These are phyloP conservation scores for Maudiozyma serrabonitensis DNA, from an alignment of 805 yeast genomes.

Conservation along the genomic window DNA sequence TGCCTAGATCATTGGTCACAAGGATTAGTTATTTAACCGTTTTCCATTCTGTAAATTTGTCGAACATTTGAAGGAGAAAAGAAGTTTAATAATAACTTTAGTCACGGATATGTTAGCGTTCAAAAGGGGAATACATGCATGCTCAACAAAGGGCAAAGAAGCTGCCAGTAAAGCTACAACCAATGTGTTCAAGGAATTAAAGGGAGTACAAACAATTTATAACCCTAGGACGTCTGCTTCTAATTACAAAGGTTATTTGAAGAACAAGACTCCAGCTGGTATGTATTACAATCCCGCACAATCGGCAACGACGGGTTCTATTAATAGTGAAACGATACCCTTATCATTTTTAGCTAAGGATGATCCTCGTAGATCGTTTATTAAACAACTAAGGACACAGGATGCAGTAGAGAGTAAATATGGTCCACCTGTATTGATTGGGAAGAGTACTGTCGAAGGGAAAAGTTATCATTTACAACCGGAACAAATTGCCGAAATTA, in stretches of 20 bases:
- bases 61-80: no score
- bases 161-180: conserved; percentile 8
- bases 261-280: conserved; percentile 42
- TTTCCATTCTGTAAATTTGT: no score
- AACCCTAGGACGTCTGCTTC: conserved; percentile 56
- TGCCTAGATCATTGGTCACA: no score
- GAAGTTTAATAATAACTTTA: no score
- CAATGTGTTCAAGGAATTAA: conserved; percentile 3
- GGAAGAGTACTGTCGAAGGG: conserved; percentile 13
- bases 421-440: conserved; percentile 31
- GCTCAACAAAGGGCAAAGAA: conserved; percentile 6
- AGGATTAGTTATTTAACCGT: no score
- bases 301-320: conserved; percentile 44
- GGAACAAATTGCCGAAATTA: conserved; percentile 48
- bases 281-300: conserved; percentile 56
- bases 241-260: conserved; percentile 43
- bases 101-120: conserved; percentile 5
- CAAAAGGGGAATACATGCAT: conserved; percentile 11
- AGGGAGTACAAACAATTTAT: conserved; percentile 29
- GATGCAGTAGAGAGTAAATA: conserved; percentile 31
- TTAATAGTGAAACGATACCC: conserved; percentile 47
- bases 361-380: conserved; percentile 45
- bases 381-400: conserved; percentile 14
- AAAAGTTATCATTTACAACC: conserved; percentile 49
- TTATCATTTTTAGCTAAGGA: conserved; percentile 52